phyloP scores from a whole-genome alignment of 75 land plant species.

The Selaginella tamariscina region DNA sequence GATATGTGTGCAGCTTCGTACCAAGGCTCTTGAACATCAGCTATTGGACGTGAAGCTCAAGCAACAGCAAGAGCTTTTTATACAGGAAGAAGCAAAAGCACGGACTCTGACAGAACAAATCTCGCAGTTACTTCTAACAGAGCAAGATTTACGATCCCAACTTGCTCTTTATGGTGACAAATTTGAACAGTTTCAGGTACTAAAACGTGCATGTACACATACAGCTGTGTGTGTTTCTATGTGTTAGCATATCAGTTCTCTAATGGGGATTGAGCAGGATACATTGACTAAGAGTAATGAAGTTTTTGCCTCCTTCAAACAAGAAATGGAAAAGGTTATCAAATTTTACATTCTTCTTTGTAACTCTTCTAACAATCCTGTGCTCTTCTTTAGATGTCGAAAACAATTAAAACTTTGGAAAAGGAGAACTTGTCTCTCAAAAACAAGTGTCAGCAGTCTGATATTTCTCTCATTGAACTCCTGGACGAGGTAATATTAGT shows the following conservation, averaged over 20 bases:
- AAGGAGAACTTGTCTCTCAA: slow-evolving; percentile 78
- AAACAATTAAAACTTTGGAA: slow-evolving; percentile 77
- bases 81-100: slow-evolving; percentile 71
- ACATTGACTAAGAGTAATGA: slow-evolving; percentile 90
- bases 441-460: slow-evolving; percentile 78
- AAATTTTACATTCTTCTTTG: background rate
- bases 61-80: slow-evolving; percentile 63
- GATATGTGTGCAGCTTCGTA: slow-evolving; percentile 57
- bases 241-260: background rate
- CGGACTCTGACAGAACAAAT: slow-evolving; percentile 73
- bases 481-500: slow-evolving; percentile 62
- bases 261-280: slow-evolving; percentile 47
- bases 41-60: slow-evolving; percentile 79
- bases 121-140: slow-evolving; percentile 61
- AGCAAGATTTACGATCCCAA: slow-evolving; percentile 67
- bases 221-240: background rate
- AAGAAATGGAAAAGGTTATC: slow-evolving; percentile 94
- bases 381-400: slow-evolving; percentile 53
- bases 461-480: slow-evolving; percentile 68
- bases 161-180: slow-evolving; percentile 86
- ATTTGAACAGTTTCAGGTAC: slow-evolving; percentile 92
- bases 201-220: too few relatives aligned
- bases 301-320: slow-evolving; percentile 87
- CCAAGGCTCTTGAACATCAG: slow-evolving; percentile 76
- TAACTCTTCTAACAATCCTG: too few relatives aligned